Conservation (phyloP, 495 filamentous ascomycete species). For the Viridothelium virens region DNA sequence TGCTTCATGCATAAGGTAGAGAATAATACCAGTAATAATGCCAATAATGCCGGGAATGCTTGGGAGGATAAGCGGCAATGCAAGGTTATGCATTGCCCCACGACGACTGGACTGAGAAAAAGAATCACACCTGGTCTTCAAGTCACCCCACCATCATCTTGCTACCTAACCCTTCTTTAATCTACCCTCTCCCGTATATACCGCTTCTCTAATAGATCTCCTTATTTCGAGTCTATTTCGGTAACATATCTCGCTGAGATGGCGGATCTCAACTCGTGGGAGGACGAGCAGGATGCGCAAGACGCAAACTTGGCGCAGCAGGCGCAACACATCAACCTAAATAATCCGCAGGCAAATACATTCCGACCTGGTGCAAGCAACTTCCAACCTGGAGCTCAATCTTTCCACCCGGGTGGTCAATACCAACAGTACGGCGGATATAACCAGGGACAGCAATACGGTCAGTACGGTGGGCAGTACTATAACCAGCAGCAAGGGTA, state of each 20-base stretch:
- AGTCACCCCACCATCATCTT: background rate
- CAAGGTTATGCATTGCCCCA: constrained; percentile 4
- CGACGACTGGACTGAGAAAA: background rate
- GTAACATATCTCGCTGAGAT: constrained; percentile 44
- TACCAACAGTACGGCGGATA: constrained; percentile 49
- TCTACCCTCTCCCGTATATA: background rate
- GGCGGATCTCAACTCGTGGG: constrained; percentile 87
- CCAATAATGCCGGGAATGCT: too few species aligned
- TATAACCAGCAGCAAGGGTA: constrained; percentile 39
- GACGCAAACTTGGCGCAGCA: constrained; percentile 78
- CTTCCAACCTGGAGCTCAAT: constrained; percentile 70
- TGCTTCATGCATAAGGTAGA: too few species aligned
- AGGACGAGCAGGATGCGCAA: constrained; percentile 84
- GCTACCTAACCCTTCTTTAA: background rate
- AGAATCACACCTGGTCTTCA: constrained; percentile 18
- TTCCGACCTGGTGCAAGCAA: constrained; percentile 71
- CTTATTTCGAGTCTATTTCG: background rate
- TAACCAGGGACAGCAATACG: constrained; percentile 46
- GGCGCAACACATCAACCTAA: constrained; percentile 67
- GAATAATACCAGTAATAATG: too few species aligned
- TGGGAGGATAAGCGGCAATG: background rate
- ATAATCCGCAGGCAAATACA: constrained; percentile 45
- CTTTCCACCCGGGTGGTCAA: constrained; percentile 66
- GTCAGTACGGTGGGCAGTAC: constrained; percentile 23
- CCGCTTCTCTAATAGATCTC: background rate